Evolutionary conservation across 257 asterid species (phyloP).

Genomic region (Primulina eburnea): DNA sequence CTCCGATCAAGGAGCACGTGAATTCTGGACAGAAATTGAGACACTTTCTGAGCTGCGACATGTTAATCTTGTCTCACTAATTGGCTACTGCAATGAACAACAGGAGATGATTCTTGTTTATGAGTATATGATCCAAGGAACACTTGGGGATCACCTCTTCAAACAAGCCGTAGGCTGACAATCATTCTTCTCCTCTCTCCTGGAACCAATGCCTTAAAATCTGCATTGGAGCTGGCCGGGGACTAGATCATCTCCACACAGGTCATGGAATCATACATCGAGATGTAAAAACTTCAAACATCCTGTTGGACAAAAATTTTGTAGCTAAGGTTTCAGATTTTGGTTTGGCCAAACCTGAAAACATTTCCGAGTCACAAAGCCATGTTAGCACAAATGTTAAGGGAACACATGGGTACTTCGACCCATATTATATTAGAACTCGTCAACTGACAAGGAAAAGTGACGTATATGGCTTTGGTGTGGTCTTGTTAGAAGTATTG

Average conservation of each 20-base stretch:
- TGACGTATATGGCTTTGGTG: slow-evolving; percentile 43
- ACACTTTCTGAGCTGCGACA: slow-evolving; percentile 35
- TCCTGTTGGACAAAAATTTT: slow-evolving; percentile 35
- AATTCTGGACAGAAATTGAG: slow-evolving; percentile 35
- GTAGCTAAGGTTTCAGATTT: slow-evolving; percentile 42
- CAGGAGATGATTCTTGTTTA: slow-evolving; percentile 34
- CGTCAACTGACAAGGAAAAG: slow-evolving; percentile 30
- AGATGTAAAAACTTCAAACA: slow-evolving; percentile 42
- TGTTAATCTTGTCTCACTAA: slow-evolving; percentile 36
- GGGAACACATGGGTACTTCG: slow-evolving; percentile 38
- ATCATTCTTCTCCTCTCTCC: slow-evolving; percentile 16
- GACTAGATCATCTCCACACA: slow-evolving; percentile 37
- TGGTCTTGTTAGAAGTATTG: slow-evolving; percentile 38
- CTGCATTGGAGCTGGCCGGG: slow-evolving; percentile 36
- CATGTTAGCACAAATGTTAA: slow-evolving; percentile 35
- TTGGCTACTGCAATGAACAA: slow-evolving; percentile 39
- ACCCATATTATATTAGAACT: slow-evolving; percentile 35
- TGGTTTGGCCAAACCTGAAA: slow-evolving; percentile 38
- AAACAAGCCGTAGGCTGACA: too few relatives aligned
- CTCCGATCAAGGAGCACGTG: slow-evolving; percentile 35
- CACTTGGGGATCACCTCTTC: slow-evolving; percentile 36
- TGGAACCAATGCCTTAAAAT: slow-evolving; percentile 37
- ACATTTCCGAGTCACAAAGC: slow-evolving; percentile 21
- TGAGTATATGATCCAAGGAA: slow-evolving; percentile 36
- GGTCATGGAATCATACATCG: slow-evolving; percentile 37